phyloP scores from a whole-genome alignment of 1,139 yeast species.

The Lizanozyma gosingica region DNA sequence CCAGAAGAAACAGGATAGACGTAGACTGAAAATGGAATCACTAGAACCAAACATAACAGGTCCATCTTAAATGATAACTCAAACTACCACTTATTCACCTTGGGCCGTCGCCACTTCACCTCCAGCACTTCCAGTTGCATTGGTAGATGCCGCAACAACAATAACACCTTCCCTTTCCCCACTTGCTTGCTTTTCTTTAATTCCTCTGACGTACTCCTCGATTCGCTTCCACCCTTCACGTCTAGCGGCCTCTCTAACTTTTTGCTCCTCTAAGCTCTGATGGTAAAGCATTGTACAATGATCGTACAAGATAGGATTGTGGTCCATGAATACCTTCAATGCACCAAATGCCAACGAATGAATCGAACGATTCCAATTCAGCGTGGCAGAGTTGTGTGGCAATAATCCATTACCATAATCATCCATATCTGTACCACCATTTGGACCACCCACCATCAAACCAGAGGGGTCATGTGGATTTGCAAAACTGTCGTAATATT shows the following conservation, averaged over 20 bases:
- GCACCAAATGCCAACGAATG: slow-evolving; percentile 89
- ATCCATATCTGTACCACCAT: slow-evolving; percentile 11
- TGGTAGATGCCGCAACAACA: background rate
- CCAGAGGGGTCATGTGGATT: background rate
- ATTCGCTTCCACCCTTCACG: slow-evolving; percentile 70
- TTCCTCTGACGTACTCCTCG: slow-evolving; percentile 47
- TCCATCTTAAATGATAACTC: too few species aligned
- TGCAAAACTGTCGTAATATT: slow-evolving; percentile 18
- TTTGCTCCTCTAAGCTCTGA: slow-evolving; percentile 61
- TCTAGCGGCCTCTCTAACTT: slow-evolving; percentile 50
- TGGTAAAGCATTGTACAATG: slow-evolving; percentile 85
- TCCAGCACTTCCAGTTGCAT: background rate
- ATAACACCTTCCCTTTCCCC: background rate
- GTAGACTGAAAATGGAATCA: too few species aligned
- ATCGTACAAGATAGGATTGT: slow-evolving; percentile 84
- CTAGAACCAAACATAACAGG: too few species aligned
- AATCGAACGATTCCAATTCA: slow-evolving; percentile 84
- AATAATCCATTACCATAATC: slow-evolving; percentile 24
- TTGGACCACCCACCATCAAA: slow-evolving; percentile 10
- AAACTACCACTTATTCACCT: too few species aligned
- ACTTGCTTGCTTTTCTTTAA: slow-evolving; percentile 10
- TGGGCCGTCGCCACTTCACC: background rate
- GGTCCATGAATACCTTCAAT: slow-evolving; percentile 85
- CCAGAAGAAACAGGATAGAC: background rate
- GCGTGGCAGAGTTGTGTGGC: slow-evolving; percentile 40